A percentile compares a stretch with the other conserved stretches of the same genome.
phyloP scores from a whole-genome alignment of 2,329 filamentous ascomycete genomes.

The Pestalotiopsis sp. region DNA sequence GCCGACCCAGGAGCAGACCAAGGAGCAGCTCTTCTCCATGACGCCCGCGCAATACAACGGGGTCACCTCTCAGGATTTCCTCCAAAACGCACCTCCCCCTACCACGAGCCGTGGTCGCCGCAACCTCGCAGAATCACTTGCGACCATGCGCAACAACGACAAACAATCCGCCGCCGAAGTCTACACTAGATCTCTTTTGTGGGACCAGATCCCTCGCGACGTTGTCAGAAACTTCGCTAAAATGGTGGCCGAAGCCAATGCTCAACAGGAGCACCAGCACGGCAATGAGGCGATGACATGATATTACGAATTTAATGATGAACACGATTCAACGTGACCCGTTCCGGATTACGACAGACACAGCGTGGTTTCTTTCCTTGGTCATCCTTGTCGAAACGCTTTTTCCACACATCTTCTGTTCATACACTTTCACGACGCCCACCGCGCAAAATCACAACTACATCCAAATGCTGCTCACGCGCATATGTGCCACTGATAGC shows the following conservation, averaged over 20 bases:
- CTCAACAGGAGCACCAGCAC: constrained; percentile 43
- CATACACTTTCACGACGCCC: constrained; percentile 29
- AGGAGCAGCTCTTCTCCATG: constrained; percentile 85
- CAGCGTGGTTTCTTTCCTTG: constrained; percentile 10
- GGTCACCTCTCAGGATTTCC: constrained; percentile 75
- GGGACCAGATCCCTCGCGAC: constrained; percentile 90
- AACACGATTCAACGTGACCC: constrained; percentile 28
- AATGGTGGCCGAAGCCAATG: constrained; percentile 77
- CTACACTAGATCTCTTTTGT: constrained; percentile 88
- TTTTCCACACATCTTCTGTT: constrained; percentile 30
- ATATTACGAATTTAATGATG: constrained; percentile 38
- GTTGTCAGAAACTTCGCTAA: constrained; percentile 91
- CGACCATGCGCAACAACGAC: constrained; percentile 72
- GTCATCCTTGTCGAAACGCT: constrained; percentile 8
- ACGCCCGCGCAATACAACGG: constrained; percentile 88
- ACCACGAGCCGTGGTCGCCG: constrained; percentile 66
- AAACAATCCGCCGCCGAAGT: constrained; percentile 83
- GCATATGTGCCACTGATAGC: constrained; percentile 27
- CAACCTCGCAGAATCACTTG: constrained; percentile 79
- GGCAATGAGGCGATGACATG: constrained; percentile 46
- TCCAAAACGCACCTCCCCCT: constrained; percentile 57
- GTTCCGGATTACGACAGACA: constrained; percentile 18
- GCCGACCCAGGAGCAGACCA: constrained; percentile 82
- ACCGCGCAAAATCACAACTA: constrained; percentile 27
- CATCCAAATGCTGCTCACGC: constrained; percentile 36